phyloP scores from a whole-genome alignment of 768 basidiomycete genomes.

The Zangia roseola region DNA sequence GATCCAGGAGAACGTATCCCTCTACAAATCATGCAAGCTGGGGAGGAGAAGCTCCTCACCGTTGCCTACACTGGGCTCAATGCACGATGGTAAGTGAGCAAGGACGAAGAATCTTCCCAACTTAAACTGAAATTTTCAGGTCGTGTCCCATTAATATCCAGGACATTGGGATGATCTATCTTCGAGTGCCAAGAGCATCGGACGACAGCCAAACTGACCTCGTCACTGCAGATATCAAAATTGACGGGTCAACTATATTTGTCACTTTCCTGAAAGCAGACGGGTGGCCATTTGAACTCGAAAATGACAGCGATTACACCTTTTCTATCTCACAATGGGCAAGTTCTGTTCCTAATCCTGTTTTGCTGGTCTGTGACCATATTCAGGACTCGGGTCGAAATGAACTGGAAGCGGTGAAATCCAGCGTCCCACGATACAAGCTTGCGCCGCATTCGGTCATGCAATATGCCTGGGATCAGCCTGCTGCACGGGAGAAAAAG shows the following conservation, averaged over 20 bases:
- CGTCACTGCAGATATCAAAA: constrained; percentile 71
- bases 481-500: constrained; percentile 80
- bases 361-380: constrained; percentile 19
- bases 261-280: constrained; percentile 65
- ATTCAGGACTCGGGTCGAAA: constrained; percentile 46
- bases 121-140: constrained; percentile 44
- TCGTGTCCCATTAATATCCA: constrained; percentile 90
- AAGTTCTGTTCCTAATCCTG: constrained; percentile 10
- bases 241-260: constrained; percentile 89
- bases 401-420: constrained; percentile 38
- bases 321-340: constrained; percentile 78
- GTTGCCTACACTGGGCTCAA: constrained; percentile 85
- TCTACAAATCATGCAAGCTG: constrained; percentile 63
- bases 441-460: constrained; percentile 52
- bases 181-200: constrained; percentile 56
- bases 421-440: constrained; percentile 46
- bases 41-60: constrained; percentile 73
- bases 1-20: constrained; percentile 67
- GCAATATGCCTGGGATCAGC: constrained; percentile 92
- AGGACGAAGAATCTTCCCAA: background rate
- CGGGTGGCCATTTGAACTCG: constrained; percentile 86
- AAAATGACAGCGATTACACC: constrained; percentile 79
- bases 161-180: constrained; percentile 82
- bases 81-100: constrained; percentile 63
- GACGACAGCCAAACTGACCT: constrained; percentile 46